A percentile compares a stretch with the other conserved stretches of the same genome.
Evolutionary conservation across 805 yeast species (phyloP).

Genomic region (Yarrowia alimentaria): DNA sequence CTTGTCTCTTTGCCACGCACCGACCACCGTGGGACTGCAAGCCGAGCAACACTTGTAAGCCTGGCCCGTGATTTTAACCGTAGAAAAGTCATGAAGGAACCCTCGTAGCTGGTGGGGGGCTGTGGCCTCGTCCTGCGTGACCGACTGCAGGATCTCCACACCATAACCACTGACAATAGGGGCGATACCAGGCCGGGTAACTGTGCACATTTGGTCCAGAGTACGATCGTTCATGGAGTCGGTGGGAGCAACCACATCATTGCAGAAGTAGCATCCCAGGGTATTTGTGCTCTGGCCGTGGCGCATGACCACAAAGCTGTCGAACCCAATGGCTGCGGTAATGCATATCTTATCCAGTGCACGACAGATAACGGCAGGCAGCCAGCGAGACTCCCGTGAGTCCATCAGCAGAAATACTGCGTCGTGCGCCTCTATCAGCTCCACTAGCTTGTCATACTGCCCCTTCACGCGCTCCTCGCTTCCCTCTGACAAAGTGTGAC

Average conservation of each 20-base stretch:
- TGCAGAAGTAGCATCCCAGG: slow-evolving; percentile 93
- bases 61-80: slow-evolving; percentile 65
- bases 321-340: slow-evolving; percentile 94
- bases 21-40: slow-evolving; percentile 64
- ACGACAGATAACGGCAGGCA: slow-evolving; percentile 83
- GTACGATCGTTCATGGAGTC: slow-evolving; percentile 87
- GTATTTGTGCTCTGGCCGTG: slow-evolving; percentile 61
- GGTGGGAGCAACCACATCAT: slow-evolving; percentile 91
- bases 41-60: slow-evolving; percentile 82
- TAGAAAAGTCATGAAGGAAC: slow-evolving; percentile 63
- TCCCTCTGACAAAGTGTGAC: slow-evolving; percentile 67
- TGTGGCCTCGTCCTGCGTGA: slow-evolving; percentile 33
- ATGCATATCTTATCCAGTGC: slow-evolving; percentile 70
- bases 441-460: slow-evolving; percentile 54
- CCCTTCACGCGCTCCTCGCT: slow-evolving; percentile 47
- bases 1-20: slow-evolving; percentile 46
- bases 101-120: slow-evolving; percentile 90
- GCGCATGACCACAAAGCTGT: slow-evolving; percentile 87
- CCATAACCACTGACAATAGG: slow-evolving; percentile 54
- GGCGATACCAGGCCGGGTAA: slow-evolving; percentile 95
- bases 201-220: slow-evolving; percentile 97
- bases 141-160: slow-evolving; percentile 32
- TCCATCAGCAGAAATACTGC: slow-evolving; percentile 81
- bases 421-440: slow-evolving; percentile 66
- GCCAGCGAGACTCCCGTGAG: slow-evolving; percentile 94